Base-by-base conservation (phyloP, 225 moss, liverwort and hornwort species). In the Sphagnum tenellum region DNA sequence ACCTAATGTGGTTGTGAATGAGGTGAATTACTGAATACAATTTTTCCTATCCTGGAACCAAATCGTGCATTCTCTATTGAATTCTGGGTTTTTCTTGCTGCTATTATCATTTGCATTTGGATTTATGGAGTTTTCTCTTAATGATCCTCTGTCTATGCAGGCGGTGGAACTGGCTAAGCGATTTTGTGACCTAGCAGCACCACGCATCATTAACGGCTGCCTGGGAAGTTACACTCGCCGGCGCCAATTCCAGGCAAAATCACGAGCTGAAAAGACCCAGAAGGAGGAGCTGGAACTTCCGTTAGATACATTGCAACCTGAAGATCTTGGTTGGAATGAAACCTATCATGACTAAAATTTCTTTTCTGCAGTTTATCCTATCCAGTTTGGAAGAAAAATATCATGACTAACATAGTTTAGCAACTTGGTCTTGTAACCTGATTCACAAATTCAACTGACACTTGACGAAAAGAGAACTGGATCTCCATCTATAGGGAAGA, bases 181-280 rank as follows among this genome's bases (percentile, higher is more conserved):
- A 55, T 90, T 88, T 11, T 90, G 90, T 47, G 90, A 90, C 64
- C 74, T 88, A 3, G 67, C 80, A 12, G 77, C 90, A 3, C 88
- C 85, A 4, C 69, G 90, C 60, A 81, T 88, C 47, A 71, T 90
- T 9, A 85, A 90, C 48, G 90, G 88, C 10, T 85, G 85, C 74
- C 44, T 90, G 66, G 85, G 85, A 5, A 85, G 78, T 64, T 90
- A 81, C 71, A 76, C 77, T 63, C 79, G 82, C 4, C 75, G 82
- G 52, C 68, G 86, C 4, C 50, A 86, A 14, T 67, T 86, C 5
- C 66, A 51, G 2, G 45, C 71, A 48, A 73, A 67, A 59, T n/a
- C 64, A 12, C 51, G 62, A 52, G 51, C 8, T 7, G 69, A 69
- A 45, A 53, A 56, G 7, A 59, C 75, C 5, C 62, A 65, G 5